phyloP scores from a whole-genome alignment of 2,329 filamentous ascomycete genomes.

The Emergomyces africanus region DNA sequence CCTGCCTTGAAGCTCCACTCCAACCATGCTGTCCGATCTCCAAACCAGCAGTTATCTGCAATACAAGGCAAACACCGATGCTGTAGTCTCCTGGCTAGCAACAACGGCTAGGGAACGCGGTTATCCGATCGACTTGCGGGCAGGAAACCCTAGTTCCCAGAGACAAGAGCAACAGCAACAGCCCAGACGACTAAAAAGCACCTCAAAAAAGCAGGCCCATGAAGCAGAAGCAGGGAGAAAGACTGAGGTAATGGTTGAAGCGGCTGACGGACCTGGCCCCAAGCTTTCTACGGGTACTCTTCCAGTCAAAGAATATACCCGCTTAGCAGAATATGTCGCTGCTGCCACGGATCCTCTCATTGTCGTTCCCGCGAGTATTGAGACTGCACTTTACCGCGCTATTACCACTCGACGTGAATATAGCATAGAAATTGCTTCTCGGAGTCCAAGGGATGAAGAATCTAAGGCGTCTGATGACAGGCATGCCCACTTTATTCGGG shows the following conservation, averaged over 20 bases:
- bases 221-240: not conserved
- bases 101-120: constrained; percentile 17
- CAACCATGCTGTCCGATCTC: constrained; percentile 3
- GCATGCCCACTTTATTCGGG: constrained; percentile 10
- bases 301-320: constrained; percentile 8
- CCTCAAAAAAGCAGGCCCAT: constrained; percentile 5
- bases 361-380: constrained; percentile 4
- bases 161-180: not conserved
- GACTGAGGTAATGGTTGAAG: not conserved
- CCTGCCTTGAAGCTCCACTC: not conserved
- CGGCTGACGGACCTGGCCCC: not conserved
- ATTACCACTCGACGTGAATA: constrained; percentile 4
- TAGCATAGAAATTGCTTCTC: not conserved
- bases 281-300: constrained; percentile 4
- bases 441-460: not conserved
- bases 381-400: constrained; percentile 2
- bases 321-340: constrained; percentile 7
- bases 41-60: not conserved
- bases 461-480: constrained; percentile 8
- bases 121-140: constrained; percentile 9
- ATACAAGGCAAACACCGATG: constrained; percentile 4
- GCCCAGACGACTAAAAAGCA: not conserved
- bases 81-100: constrained; percentile 17
- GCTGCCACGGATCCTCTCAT: constrained; percentile 3
- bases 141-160: constrained; percentile 4